Evolutionary conservation across 2,329 filamentous ascomycete genomes (phyloP), one percentile per base, ranked within the genome.

Genomic region (Iodosphaeria phyllophila): DNA sequence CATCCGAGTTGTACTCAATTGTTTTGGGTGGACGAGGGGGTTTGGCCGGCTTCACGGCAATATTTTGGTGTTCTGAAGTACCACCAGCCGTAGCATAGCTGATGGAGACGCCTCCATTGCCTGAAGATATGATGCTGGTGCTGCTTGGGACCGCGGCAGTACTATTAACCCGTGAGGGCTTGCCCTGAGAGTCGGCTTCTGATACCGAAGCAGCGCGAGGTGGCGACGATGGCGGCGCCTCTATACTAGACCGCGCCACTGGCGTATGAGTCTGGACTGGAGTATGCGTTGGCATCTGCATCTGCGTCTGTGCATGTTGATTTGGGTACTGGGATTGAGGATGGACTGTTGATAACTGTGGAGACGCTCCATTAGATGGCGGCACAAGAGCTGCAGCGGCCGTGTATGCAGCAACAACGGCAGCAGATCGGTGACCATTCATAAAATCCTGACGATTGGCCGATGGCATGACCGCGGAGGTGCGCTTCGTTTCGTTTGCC

Each of bases 31-130:
- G 36, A 27, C 44, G 44, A n/a, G n/a, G n/a, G 32, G 45, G 46
- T 28, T 44, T 45, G 16, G 38, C 33, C 16, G 37, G 24, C 30
- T 46, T 45, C 28, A 47, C 36, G 5, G 38, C 43, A 22, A 47
- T 40, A 25, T 47, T 47, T 32, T 44, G 40, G 31, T 35, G 34
- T n/a, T 44, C 42, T 10, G 28, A 28, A 16, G 35, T 28, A 13
- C 44, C 44, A 9, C 44, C 44, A 4, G 42, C 44, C 10, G 38
- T 46, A 6, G 44, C 43, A 32, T 47, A 47, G 26, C 41, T 46
- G 28, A 47, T 44, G 4, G 44, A 47, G 3, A 33, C 41, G 10
- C 44, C 44, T n/a, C 44, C 44, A 32, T 47, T 47, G 13, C 42
- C 42, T 8, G 44, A 47, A 24, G 32, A 44, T 24, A 47, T 31